phyloP scores from a whole-genome alignment of 2,329 filamentous ascomycete species.

The Tolypocladium guangdongense region DNA sequence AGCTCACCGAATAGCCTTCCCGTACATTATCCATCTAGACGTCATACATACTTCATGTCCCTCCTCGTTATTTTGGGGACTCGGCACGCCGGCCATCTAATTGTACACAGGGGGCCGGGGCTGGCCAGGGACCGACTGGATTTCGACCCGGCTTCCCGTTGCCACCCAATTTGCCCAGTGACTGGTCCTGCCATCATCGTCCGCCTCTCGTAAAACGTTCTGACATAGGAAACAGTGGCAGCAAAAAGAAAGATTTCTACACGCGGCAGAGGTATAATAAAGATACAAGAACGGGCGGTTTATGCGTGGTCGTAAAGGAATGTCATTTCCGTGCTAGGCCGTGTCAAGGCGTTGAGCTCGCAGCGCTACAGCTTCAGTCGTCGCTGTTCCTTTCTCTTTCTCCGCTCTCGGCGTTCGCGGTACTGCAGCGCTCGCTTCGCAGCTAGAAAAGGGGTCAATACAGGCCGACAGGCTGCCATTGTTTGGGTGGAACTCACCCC shows the following conservation, averaged over 20 bases:
- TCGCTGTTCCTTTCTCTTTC: slow-evolving; percentile 26
- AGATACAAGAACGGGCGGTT: neutral
- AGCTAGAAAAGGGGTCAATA: slow-evolving; percentile 12
- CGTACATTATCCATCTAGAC: neutral
- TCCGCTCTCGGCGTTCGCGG: slow-evolving; percentile 23
- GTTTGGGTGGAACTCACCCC: slow-evolving; percentile 23
- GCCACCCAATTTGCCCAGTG: neutral
- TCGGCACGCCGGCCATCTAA: neutral
- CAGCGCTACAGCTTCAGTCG: slow-evolving; percentile 21
- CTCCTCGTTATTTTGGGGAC: neutral
- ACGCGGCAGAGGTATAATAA: neutral
- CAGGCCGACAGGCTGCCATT: neutral
- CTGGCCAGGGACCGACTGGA: neutral
- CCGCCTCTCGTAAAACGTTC: neutral
- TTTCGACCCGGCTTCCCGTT: neutral
- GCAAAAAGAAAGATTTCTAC: neutral
- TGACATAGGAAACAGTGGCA: neutral
- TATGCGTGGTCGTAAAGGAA: slow-evolving; percentile 1
- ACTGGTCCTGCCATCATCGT: neutral
- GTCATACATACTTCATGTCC: neutral
- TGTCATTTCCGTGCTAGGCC: slow-evolving; percentile 2
- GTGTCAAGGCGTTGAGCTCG: neutral
- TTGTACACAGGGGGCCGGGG: neutral
- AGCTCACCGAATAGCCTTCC: neutral
- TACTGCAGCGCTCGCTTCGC: slow-evolving; percentile 24